Conservation (phyloP, 164 flowering plant species). For the Tetracentron sinense region DNA sequence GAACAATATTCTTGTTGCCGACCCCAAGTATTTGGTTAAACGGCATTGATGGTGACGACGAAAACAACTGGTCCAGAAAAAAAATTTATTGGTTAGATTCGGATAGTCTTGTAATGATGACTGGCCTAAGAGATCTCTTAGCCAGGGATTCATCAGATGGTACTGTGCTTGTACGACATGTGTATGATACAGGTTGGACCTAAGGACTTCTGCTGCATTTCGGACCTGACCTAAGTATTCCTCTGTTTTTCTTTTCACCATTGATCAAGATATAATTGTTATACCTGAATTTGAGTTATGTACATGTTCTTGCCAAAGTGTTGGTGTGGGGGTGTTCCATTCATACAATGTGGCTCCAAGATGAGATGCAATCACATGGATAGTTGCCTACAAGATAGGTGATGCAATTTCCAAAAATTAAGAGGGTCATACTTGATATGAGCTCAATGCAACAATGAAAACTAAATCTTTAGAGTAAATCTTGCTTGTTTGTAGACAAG, state of each 20-base stretch:
- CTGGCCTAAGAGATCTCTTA: not conserved
- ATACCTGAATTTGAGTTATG: constrained; percentile 72
- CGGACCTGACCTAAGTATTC: not conserved
- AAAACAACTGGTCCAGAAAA: too few species aligned
- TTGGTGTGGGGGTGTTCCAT: constrained; percentile 94
- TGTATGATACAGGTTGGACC: not conserved
- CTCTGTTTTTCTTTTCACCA: not conserved
- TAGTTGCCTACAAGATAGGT: constrained; percentile 56
- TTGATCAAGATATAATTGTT: not conserved
- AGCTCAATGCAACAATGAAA: not conserved
- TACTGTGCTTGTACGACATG: not conserved
- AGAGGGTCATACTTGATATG: not conserved
- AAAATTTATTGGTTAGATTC: too few species aligned
- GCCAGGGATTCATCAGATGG: not conserved
- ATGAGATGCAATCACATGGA: constrained; percentile 67
- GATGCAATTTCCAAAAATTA: constrained; percentile 1
- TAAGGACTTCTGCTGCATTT: not conserved
- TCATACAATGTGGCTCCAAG: constrained; percentile 76
- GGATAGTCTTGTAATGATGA: not conserved
- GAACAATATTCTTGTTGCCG: too few species aligned
- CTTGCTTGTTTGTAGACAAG: too few species aligned
- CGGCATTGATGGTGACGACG: too few species aligned
- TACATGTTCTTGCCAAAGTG: constrained; percentile 86
- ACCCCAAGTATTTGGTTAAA: too few species aligned
- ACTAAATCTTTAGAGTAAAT: too few species aligned